Evolutionary conservation across 805 yeast species (phyloP).

Genomic region (Cyberlindnera euphorbiae): DNA sequence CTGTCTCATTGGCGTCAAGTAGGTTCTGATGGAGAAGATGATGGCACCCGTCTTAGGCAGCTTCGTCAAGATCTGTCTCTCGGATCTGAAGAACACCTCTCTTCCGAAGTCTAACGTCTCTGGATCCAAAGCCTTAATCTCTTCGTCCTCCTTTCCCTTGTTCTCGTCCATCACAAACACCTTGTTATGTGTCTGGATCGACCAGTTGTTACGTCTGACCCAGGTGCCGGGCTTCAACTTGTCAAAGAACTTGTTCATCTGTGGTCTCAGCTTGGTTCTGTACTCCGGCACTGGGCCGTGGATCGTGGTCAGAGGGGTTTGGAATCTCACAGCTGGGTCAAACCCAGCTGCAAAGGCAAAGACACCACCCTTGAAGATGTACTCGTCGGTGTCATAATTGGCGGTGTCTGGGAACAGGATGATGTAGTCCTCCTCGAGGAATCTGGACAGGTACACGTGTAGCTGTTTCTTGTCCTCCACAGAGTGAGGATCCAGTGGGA

Average conservation of each 20-base stretch:
- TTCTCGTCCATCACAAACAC: constrained; percentile 45
- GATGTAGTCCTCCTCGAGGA: constrained; percentile 38
- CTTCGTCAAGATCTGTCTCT: constrained; percentile 53
- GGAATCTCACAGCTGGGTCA: constrained; percentile 50
- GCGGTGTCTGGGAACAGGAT: constrained; percentile 40
- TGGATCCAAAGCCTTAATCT: constrained; percentile 30
- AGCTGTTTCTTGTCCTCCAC: constrained; percentile 19
- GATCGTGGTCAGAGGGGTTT: constrained; percentile 51
- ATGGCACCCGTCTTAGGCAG: constrained; percentile 44
- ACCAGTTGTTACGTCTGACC: constrained; percentile 67
- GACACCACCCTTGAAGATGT: constrained; percentile 49
- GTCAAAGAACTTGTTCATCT: constrained; percentile 66
- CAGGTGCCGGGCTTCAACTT: constrained; percentile 48
- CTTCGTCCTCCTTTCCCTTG: constrained; percentile 29
- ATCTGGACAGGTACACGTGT: constrained; percentile 16
- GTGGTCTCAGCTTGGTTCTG: constrained; percentile 43
- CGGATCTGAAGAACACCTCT: constrained; percentile 52
- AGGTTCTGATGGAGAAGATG: constrained; percentile 53
- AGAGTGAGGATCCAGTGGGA: constrained; percentile 23
- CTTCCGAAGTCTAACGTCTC: constrained; percentile 31
- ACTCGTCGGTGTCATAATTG: constrained; percentile 44
- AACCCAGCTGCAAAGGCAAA: constrained; percentile 72
- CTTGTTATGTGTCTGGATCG: constrained; percentile 55
- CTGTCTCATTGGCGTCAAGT: constrained; percentile 46
- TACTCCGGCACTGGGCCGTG: constrained; percentile 76